Evolutionary conservation across 768 basidiomycete genomes (phyloP).

Genomic region (Xerocomus potaroensis): DNA sequence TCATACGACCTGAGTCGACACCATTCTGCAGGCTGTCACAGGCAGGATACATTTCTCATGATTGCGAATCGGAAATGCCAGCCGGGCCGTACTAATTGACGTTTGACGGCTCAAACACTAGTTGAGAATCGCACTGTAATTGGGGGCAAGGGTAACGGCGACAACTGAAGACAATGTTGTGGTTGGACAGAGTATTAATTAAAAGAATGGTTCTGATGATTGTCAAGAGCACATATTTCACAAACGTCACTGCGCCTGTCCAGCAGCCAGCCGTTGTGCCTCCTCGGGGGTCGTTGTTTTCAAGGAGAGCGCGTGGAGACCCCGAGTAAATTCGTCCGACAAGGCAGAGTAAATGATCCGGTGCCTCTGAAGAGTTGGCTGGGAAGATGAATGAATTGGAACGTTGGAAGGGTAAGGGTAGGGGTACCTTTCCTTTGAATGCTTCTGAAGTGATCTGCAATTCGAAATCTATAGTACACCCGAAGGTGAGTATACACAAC

Average conservation of each 20-base stretch:
- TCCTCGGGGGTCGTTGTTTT: slow-evolving; percentile 69
- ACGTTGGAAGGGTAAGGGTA: slow-evolving; percentile 3
- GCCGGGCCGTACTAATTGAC: slow-evolving; percentile 7
- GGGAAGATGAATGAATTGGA: slow-evolving; percentile 12
- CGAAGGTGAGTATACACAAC: slow-evolving; percentile 17
- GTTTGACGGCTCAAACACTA: slow-evolving; percentile 4
- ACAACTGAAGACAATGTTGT: slow-evolving; percentile 18
- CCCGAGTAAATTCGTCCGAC: slow-evolving; percentile 63
- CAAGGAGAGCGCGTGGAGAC: slow-evolving; percentile 74
- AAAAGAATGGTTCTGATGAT: slow-evolving; percentile 28
- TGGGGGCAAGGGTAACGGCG: slow-evolving; percentile 13
- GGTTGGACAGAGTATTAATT: slow-evolving; percentile 26
- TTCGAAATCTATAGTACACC: slow-evolving; percentile 64
- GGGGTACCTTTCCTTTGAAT: slow-evolving; percentile 69
- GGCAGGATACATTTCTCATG: slow-evolving; percentile 10
- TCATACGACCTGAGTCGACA: not conserved
- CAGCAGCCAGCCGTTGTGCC: slow-evolving; percentile 20
- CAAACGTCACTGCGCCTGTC: slow-evolving; percentile 21
- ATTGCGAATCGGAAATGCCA: slow-evolving; percentile 18
- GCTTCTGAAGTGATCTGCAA: slow-evolving; percentile 66
- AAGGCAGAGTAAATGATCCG: slow-evolving; percentile 72
- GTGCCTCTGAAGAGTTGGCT: slow-evolving; percentile 80
- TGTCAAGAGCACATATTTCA: slow-evolving; percentile 22
- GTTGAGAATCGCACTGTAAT: slow-evolving; percentile 20
- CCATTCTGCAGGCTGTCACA: slow-evolving; percentile 6